These are phyloP conservation scores for Endocalyx cinctus DNA, from an alignment of 2,329 filamentous ascomycete genomes.

Conservation along the genomic window DNA sequence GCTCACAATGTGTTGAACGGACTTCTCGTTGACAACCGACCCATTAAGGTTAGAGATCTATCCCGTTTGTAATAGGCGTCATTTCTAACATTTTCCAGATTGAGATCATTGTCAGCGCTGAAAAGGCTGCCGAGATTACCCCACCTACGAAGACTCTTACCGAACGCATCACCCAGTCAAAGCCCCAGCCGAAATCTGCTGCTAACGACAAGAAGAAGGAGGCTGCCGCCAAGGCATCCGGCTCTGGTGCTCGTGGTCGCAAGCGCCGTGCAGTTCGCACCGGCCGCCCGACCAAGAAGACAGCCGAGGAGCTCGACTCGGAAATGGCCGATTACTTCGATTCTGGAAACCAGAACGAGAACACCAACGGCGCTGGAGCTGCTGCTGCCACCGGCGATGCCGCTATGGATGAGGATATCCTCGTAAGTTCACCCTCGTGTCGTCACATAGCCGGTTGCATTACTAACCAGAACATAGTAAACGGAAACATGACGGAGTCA, in stretches of 20 bases:
- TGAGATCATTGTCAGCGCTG: constrained; percentile 82
- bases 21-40: constrained; percentile 80
- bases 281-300: constrained; percentile 74
- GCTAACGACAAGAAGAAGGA: constrained; percentile 65
- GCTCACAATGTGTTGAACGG: constrained; percentile 83
- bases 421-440: constrained; percentile 13
- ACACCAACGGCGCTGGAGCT: constrained; percentile 41
- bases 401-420: constrained; percentile 63
- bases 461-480: too few species aligned
- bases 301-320: constrained; percentile 87
- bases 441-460: too few species aligned
- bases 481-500: too few species aligned
- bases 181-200: constrained; percentile 77
- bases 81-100: constrained; percentile 50
- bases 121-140: constrained; percentile 62
- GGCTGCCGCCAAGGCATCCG: constrained; percentile 38
- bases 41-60: constrained; percentile 71
- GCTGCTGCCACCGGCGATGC: constrained; percentile 49
- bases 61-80: neutral
- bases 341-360: constrained; percentile 39
- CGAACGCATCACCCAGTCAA: constrained; percentile 74
- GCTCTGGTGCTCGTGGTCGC: constrained; percentile 39
- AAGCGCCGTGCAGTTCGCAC: constrained; percentile 53
- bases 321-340: constrained; percentile 98
- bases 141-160: constrained; percentile 66